Evolutionary conservation across 2,329 filamentous ascomycete genomes (phyloP), one percentile per base, ranked within the genome.

Genomic region (Phyllachora maydis): DNA sequence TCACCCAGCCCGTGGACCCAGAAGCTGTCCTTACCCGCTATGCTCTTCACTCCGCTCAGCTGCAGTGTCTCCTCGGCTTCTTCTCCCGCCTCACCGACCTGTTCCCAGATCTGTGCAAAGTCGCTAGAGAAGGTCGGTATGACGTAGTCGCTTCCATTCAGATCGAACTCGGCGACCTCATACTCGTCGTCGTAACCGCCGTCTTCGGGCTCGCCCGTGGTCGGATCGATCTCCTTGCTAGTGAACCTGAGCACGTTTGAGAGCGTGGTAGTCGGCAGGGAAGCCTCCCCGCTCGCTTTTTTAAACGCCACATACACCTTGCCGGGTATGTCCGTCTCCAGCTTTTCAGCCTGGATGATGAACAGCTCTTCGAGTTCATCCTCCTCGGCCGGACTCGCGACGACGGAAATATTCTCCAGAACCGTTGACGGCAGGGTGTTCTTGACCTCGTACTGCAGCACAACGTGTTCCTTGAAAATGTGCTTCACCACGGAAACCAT

Each of bases 171-270:
- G 31, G 88, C 81, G 29, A 95, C 76, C 52, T 93, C 79, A 43
- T 98, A 98, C 52, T 98, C 88, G 41, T 98, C 88, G 25, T 95
- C 85, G 46, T 95, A 95, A 21, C 88, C 88, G 22, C 55, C 63
- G 10, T 91, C 82, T 47, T 98, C 88, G 1, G 85, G 78, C 50
- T 93, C 82, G 34, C 70, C 68, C n/a, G 79, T 92, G 14, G 76
- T 76, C 5, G 88, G 88, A 39, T 98, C 88, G 34, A 98, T 88
- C 51, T 98, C 88, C 54, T 93, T 95, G 57, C 75, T 88, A 11
- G 82, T 93, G 47, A 98, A 98, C 51, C 88, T 93, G 43, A 98
- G 73, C 18, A 79, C 57, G 49, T 95, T 98, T 34, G 78, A 81
- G 49, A 98, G 91, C 19, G 68, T 76, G 24, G 74, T 70, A 12